Evolutionary conservation across 1,284 basidiomycete genomes (phyloP), one percentile per base, ranked within the genome.

Genomic region (Ustilago shanxiensis): DNA sequence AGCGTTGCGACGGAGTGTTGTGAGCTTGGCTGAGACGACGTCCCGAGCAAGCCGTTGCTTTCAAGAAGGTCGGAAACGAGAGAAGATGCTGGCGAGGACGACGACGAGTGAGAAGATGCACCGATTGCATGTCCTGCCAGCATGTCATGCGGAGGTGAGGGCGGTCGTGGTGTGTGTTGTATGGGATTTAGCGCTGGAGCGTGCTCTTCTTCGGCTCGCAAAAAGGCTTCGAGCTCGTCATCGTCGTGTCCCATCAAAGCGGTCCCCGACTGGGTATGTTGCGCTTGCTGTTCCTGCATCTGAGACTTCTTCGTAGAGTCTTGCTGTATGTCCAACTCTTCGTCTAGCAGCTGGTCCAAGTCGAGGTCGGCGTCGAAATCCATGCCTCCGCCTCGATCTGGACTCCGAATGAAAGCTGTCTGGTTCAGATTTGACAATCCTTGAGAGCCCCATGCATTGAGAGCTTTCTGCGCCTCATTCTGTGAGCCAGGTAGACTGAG

Each of bases 381-480:
- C 61, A 76, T 68, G 26, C 33, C 18, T 14, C 52, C 59, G 13
- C 29, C 50, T 47, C 56, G 60, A 18, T 67, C 54, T 24, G 67
- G 60, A 26, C 55, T 60, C 10, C 47, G 53, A 3, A 22, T 41
- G 5, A 16, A 52, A 14, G 57, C 10, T 7, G 13, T 20, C 10
- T 28, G 24, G 22, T 64, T 47, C 22, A 64, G 31, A 44, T 66
- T 66, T 2, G 56, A 44, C 22, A 49, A 47, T 22, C 52, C 49
- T 9, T 66, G 72, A 1, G 67, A 66, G 20, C 56, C 63, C 62
- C 62, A 66, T 18, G 66, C 62, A 44, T 77, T 69, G 52, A 77
- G 74, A 18, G 74, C 74, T 37, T 69, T 69, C 31, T 77, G 74
- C 3, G 69, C 74, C 33, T 72, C 69, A 44, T 45, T 66, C 28